Percentiles rank a stretch among this genome's conserved stretches.
phyloP scores from a whole-genome alignment of 208 protist genomes.

The Acanthamoeba triangularis region DNA sequence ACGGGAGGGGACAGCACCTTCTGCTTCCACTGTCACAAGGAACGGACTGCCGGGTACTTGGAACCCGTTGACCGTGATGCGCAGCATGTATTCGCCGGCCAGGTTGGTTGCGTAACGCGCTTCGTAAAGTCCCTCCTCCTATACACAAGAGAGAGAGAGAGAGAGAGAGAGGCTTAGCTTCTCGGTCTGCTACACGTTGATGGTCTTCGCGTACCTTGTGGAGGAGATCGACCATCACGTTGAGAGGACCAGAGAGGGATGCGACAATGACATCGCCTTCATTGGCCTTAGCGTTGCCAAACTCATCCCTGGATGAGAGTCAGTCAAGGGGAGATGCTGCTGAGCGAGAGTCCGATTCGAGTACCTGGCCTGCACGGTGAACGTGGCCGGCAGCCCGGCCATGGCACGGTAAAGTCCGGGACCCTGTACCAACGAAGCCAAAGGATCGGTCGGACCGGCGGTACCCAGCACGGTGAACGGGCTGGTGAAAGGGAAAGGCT shows the following conservation, averaged over 20 bases:
- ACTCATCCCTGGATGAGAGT: not conserved
- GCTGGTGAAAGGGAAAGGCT: not conserved
- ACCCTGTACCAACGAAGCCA: not conserved
- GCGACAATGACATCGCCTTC: not conserved
- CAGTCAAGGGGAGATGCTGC: not conserved
- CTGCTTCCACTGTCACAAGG: not conserved
- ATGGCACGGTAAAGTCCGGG: conserved; percentile 8
- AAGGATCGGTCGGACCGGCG: not conserved
- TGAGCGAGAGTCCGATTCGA: not conserved
- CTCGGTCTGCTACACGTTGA: too few relatives aligned
- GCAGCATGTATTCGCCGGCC: conserved; percentile 23
- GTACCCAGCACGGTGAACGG: not conserved
- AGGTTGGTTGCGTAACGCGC: not conserved
- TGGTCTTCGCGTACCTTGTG: not conserved
- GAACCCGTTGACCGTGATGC: conserved; percentile 31
- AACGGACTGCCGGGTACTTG: not conserved
- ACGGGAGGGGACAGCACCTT: not conserved
- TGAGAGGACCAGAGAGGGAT: not conserved
- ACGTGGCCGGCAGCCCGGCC: not conserved
- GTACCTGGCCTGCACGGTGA: not conserved
- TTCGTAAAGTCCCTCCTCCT: not conserved
- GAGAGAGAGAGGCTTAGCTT: too few relatives aligned
- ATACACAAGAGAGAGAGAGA: not conserved
- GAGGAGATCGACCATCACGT: not conserved
- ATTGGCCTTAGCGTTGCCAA: not conserved